Evolutionary conservation across 225 moss, liverwort and hornwort species (phyloP), one percentile per base, ranked within the genome.

Genomic region (Bryoerythrophyllum caledonicum): DNA sequence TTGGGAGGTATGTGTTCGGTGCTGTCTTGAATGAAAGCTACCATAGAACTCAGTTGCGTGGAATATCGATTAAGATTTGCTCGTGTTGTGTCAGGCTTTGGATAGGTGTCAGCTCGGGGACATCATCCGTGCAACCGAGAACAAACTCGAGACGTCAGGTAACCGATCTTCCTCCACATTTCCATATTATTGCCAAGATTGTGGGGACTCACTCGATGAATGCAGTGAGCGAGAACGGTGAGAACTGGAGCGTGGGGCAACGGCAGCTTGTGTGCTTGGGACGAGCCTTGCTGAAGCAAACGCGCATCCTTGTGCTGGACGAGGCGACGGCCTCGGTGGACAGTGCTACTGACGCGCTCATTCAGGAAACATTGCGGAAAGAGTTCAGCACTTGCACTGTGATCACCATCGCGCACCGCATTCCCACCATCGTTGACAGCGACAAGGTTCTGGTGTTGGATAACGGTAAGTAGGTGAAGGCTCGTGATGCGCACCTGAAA

Each of bases 81-180:
- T n/a, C n/a, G 32, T 59, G 11, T 34, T 53, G 40, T 70, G 78
- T 34, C 78, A 95, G 95, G 95, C 83, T 20, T 60, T 93, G 69
- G 91, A 95, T 55, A 95, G 92, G 74, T 92, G 93, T 74, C 90
- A 91, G 76, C 86, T 95, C 12, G 93, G 91, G 46, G 84, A 85
- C 49, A 70, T 87, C 28, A 67, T 95, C 34, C 85, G 95, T 17
- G 74, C 82, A 8, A 90, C 88, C 65, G 81, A 75, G 37, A 73
- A 73, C 60, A 92, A 87, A 74, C 85, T 93, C 1, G 90, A 95
- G 44, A 44, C 60, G 25, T 74, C 83, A 83, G 92, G 94, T 90
- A 52, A 3, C 58, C 16, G 35, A 58, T 8, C 37, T 57, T 65
- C 66, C 28, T 26, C 25, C 66, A 16, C 59, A 26, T 24, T 25